Base-by-base conservation (phyloP, 345 rosid genomes). In the Triadica sebifera region DNA sequence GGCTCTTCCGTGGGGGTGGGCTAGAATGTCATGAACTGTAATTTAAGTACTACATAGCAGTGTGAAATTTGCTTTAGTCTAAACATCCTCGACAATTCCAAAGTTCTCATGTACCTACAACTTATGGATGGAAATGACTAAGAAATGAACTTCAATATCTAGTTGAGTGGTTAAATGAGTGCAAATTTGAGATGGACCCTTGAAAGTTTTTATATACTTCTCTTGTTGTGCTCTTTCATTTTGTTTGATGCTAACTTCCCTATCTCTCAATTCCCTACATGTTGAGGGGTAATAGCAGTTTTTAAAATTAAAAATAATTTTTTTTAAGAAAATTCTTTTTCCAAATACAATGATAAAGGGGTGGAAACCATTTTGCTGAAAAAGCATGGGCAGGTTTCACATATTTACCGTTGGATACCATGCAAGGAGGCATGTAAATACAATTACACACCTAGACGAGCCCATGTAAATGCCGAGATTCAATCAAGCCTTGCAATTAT, bases 1-100 rank as follows among this genome's bases (percentile, higher is more conserved):
- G 70, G 70, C 70, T 67, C 70, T 67, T 47, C 56, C 55, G 47
- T 34, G 55, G 67, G 69, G 70, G 56, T 67, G 70, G 56, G 70
- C 70, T 67, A 67, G 70, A 67, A 47, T 67, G 56, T 67, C 56
- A 67, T 67, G 55, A 67, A 67, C 20, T 67, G 56, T 67, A 67
- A 22, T 67, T 56, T 13, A n/a, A n/a, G n/a, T n/a, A n/a, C n/a
- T n/a, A n/a, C n/a, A 47, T 24, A 47, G n/a, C 12, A 47, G 70
- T 67, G 56, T 67, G 39, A 47, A 67, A 67, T 47, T 46, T 67
- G 56, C 56, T 46, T 4, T 43, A 25, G 55, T 66, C 22, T 22
- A 22, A 24, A 53, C 38, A 6, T 46, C 17, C 19, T 50, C 6
- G 70, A 46, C 38, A 4, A 22, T 66, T 46, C 11, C 37, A 8